Conservation (phyloP, 2,329 filamentous ascomycete species). For the Lecanicillium sp. region DNA sequence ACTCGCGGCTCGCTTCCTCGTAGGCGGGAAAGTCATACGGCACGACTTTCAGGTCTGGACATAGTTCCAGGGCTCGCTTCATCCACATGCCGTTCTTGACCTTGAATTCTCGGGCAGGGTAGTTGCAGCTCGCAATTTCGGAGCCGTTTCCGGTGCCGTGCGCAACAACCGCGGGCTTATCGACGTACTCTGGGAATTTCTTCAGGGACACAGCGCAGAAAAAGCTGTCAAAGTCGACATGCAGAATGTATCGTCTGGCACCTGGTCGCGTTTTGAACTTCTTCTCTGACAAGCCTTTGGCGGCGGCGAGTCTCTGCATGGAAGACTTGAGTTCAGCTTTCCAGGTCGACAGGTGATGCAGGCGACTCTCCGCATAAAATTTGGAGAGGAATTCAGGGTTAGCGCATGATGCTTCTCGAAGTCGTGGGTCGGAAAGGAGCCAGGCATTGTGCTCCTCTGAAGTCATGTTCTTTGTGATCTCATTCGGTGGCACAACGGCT, state of each 20-base stretch:
- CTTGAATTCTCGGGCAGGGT: constrained; percentile 76
- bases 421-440: constrained; percentile 73
- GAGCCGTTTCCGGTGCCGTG: constrained; percentile 80
- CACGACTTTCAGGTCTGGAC: constrained; percentile 79
- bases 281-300: constrained; percentile 47
- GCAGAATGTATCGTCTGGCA: constrained; percentile 74
- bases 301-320: constrained; percentile 71
- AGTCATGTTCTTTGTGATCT: constrained; percentile 57
- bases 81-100: constrained; percentile 99
- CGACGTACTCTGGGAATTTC: constrained; percentile 63
- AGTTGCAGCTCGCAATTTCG: constrained; percentile 97
- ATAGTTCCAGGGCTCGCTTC: constrained; percentile 77
- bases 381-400: constrained; percentile 92
- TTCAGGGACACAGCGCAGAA: constrained; percentile 89
- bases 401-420: constrained; percentile 82
- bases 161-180: constrained; percentile 81
- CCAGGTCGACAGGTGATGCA: constrained; percentile 95
- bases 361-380: constrained; percentile 87
- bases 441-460: constrained; percentile 90
- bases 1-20: constrained; percentile 79
- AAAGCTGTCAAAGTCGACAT: constrained; percentile 98
- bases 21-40: constrained; percentile 95
- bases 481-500: background rate
- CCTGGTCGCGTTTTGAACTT: constrained; percentile 48
- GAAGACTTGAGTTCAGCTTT: constrained; percentile 89